Base-by-base conservation (phyloP, 345 rosid species). In the Zanthoxylum bungeanum region DNA sequence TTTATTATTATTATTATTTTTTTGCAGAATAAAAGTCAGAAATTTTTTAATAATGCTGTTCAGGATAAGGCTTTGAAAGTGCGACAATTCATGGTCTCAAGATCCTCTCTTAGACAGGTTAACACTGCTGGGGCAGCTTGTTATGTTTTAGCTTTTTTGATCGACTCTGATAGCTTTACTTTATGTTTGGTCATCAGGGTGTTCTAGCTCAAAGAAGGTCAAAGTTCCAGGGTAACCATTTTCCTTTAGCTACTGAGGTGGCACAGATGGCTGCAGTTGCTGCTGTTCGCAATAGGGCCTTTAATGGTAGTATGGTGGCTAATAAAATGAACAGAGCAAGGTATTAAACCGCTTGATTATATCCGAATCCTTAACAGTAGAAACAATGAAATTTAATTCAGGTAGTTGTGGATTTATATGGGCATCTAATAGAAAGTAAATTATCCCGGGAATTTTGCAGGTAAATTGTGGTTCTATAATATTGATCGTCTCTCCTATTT, bases 31-130 rank as follows among this genome's bases (percentile, higher is more conserved):
- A 93, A 90, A 80, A 81, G 62, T 64, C 82, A 72, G 74, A 91
- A 53, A n/a, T 11, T 70, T 62, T 76, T 83, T 40, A 68, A 56
- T 61, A 80, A 82, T 77, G 77, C 77, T 75, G 74, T 79, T 69
- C 80, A 66, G 37, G 88, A 74, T n/a, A 85, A 80, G 68, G 82
- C 79, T 58, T 74, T 81, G 17, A 89, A 87, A 79, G 82, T 80
- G 64, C 80, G 70, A 51, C 90, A 65, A 46, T 87, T 82, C 77
- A 78, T 90, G 88, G 79, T 84, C 73, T 84, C 94, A 9, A 70
- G 94, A 33, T 83, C 94, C 58, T 76, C 84, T 78, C 83, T 86
- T 81, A 91, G 97, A 76, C 98, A 91, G 91, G 98, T 93, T 57
- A 12, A 3, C n/a, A 21, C 5, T 49, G 66, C 27, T 21, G 24